A percentile compares a stretch with the other conserved stretches of the same genome.
Evolutionary conservation across 1,139 yeast genomes (phyloP).

Genomic region (Candida sp.): DNA sequence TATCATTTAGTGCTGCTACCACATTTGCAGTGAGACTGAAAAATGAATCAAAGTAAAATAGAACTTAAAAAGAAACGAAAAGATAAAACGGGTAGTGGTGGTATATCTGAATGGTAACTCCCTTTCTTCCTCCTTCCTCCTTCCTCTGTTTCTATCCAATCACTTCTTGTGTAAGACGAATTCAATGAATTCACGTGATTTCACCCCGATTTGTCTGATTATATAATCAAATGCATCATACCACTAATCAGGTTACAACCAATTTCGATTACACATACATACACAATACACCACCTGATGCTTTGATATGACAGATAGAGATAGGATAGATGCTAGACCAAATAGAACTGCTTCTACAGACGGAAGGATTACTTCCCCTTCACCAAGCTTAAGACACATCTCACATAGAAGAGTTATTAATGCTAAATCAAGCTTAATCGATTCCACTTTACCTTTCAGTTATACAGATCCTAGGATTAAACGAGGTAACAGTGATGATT

Average conservation of each 20-base stretch:
- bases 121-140: not conserved
- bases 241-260: no score
- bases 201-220: no score
- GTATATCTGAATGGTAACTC: not conserved
- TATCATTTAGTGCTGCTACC: no score
- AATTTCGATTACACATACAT: no score
- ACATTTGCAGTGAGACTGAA: no score
- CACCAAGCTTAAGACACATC: conserved; percentile 31
- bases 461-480: not conserved
- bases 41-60: no score
- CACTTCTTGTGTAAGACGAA: not conserved
- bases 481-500: not conserved
- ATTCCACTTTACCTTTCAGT: conserved; percentile 4
- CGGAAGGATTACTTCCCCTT: conserved; percentile 21
- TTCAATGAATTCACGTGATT: no score
- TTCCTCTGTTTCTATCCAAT: not conserved
- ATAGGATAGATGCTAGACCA: not conserved
- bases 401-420: conserved; percentile 28
- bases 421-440: conserved; percentile 20
- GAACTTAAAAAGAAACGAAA: no score
- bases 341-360: not conserved
- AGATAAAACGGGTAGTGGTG: no score
- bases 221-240: no score
- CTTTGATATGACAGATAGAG: conserved; percentile 1
- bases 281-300: not conserved